Evolutionary conservation across 164 flowering plant species (phyloP).

Genomic region (Brasenia schreberi): DNA sequence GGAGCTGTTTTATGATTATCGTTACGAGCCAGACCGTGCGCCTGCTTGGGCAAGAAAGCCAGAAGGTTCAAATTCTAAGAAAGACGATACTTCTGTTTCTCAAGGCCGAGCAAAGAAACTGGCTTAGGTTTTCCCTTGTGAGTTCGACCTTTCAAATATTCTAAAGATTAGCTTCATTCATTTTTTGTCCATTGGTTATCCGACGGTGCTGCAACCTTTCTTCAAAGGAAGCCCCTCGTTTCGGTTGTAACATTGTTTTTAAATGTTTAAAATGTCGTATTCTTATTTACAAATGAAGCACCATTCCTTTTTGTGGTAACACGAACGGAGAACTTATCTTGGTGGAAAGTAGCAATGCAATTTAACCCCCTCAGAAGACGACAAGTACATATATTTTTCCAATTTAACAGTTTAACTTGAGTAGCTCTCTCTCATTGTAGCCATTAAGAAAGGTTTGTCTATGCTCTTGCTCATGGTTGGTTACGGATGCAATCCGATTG

Average conservation of each 20-base stretch:
- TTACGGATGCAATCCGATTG: too few species aligned
- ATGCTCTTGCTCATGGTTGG: too few species aligned
- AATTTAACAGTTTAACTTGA: too few species aligned
- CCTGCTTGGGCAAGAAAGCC: conserved; percentile 99
- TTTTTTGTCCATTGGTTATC: conserved; percentile 1
- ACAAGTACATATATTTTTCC: too few species aligned
- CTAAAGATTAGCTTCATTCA: neutral
- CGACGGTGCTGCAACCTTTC: neutral
- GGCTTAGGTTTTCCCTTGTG: conserved; percentile 23
- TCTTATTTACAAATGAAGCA: too few species aligned
- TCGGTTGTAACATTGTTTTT: neutral
- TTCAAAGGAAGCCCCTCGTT: neutral
- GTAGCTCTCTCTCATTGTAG: too few species aligned
- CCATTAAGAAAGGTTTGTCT: too few species aligned
- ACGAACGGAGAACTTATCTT: too few species aligned
- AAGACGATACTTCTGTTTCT: conserved; percentile 55
- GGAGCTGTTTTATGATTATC: conserved; percentile 93
- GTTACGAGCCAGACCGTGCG: conserved; percentile 92
- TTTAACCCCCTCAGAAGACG: too few species aligned
- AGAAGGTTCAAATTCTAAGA: conserved; percentile 61
- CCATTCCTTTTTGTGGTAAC: too few species aligned
- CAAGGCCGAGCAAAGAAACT: conserved; percentile 91
- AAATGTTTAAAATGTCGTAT: neutral
- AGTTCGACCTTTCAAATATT: neutral
- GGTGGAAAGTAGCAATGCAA: too few species aligned